Evolutionary conservation across 129 eudicot species (phyloP).

Genomic region (Gnaphalium uliginosum): DNA sequence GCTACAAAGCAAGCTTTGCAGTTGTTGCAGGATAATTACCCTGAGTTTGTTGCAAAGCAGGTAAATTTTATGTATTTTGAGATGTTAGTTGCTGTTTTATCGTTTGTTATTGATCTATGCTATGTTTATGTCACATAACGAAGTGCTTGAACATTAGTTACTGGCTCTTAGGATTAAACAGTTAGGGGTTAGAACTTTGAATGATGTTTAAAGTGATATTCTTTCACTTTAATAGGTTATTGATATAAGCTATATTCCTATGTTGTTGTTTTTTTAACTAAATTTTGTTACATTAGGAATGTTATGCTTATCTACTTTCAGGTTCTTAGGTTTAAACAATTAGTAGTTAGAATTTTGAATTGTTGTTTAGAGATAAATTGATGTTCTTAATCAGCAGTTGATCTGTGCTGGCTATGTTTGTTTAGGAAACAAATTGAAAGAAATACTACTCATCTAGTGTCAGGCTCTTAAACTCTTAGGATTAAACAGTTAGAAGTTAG

Average conservation of each 20-base stretch:
- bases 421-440: neutral
- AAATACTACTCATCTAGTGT: no score
- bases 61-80: slow-evolving; percentile 37
- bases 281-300: slow-evolving; percentile 5
- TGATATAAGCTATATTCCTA: neutral
- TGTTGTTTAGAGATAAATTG: slow-evolving; percentile 4
- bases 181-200: neutral
- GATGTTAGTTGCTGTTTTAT: slow-evolving; percentile 2
- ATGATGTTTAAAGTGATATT: neutral
- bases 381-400: neutral
- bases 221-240: neutral
- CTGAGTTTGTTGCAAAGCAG: slow-evolving; percentile 80
- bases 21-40: slow-evolving; percentile 81
- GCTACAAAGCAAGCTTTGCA: slow-evolving; percentile 70
- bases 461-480: no score
- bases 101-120: neutral
- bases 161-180: neutral
- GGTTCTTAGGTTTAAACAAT: neutral
- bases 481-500: neutral
- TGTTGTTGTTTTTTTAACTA: neutral
- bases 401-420: neutral
- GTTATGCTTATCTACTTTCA: neutral
- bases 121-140: neutral
- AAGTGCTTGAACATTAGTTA: neutral
- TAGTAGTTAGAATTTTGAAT: neutral